Evolutionary conservation across 1,139 yeast genomes (phyloP).

Genomic region (Suzukiozyma palmioleophila): DNA sequence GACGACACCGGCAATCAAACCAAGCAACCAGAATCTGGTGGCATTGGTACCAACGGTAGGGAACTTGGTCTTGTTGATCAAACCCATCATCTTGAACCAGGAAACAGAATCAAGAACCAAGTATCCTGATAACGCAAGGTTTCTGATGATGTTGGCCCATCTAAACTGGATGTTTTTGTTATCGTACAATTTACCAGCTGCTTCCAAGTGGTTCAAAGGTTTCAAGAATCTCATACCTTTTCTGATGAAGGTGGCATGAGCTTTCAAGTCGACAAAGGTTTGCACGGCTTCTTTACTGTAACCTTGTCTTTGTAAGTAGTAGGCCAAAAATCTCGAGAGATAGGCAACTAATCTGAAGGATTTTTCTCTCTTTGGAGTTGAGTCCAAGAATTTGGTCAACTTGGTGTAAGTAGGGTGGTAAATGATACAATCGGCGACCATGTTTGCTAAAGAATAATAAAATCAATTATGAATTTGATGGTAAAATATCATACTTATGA

Average conservation of each 20-base stretch:
- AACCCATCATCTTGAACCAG: constrained; percentile 57
- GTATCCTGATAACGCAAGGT: constrained; percentile 72
- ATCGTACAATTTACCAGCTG: constrained; percentile 64
- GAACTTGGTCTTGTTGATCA: constrained; percentile 31
- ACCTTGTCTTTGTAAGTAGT: constrained; percentile 59
- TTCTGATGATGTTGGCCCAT: constrained; percentile 57
- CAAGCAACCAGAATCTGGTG: constrained; percentile 76
- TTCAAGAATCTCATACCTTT: constrained; percentile 83
- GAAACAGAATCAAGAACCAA: constrained; percentile 69
- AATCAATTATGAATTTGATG: no score
- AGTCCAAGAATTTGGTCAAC: constrained; percentile 60
- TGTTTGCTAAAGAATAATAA: constrained; percentile 12
- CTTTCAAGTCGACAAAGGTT: constrained; percentile 49
- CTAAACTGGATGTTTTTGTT: constrained; percentile 70
- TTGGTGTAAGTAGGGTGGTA: constrained; percentile 74
- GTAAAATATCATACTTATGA: neutral
- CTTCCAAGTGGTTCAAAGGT: constrained; percentile 71
- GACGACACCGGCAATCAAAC: constrained; percentile 58
- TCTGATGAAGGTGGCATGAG: constrained; percentile 65
- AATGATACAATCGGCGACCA: constrained; percentile 64
- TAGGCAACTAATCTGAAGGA: constrained; percentile 77
- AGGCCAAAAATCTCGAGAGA: constrained; percentile 67
- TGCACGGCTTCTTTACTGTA: constrained; percentile 47
- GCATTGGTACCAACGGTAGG: constrained; percentile 38
- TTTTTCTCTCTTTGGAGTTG: constrained; percentile 67